Conservation (phyloP, 306 rosid genomes). For the Glycine latifolia region DNA sequence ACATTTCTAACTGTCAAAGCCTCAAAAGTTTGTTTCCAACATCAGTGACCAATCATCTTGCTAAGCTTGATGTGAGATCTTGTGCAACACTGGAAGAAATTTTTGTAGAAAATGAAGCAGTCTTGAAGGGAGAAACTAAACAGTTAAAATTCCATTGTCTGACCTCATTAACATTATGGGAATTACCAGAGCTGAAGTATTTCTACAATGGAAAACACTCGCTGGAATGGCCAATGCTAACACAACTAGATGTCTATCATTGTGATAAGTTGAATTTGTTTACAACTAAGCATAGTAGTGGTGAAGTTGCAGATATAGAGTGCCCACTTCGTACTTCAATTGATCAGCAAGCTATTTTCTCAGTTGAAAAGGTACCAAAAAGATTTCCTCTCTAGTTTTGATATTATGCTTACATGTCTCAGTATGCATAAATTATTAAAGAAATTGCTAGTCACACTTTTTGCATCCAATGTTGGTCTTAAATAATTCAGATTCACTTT, state of each 20-base stretch:
- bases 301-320: neutral
- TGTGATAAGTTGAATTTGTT: conserved; percentile 12
- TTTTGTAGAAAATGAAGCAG: conserved; percentile 7
- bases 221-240: neutral
- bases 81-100: conserved; percentile 41
- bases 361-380: conserved; percentile 9
- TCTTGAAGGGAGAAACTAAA: neutral
- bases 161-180: neutral
- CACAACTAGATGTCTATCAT: conserved; percentile 1
- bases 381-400: neutral
- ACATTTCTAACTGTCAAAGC: conserved; percentile 25
- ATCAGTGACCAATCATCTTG: conserved; percentile 40
- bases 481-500: neutral
- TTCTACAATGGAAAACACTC: conserved; percentile 11
- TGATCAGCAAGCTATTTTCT: neutral
- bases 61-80: neutral
- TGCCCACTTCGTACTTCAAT: neutral
- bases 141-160: neutral
- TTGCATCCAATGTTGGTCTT: neutral
- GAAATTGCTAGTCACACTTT: neutral
- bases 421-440: neutral
- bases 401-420: neutral
- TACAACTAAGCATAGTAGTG: neutral
- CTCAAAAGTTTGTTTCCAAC: conserved; percentile 35
- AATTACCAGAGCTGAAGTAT: conserved; percentile 27